A percentile compares a stretch with the other conserved stretches of the same genome.
Conservation (phyloP, 352 stramenopile species). For the Pythium pectinolyticum region DNA sequence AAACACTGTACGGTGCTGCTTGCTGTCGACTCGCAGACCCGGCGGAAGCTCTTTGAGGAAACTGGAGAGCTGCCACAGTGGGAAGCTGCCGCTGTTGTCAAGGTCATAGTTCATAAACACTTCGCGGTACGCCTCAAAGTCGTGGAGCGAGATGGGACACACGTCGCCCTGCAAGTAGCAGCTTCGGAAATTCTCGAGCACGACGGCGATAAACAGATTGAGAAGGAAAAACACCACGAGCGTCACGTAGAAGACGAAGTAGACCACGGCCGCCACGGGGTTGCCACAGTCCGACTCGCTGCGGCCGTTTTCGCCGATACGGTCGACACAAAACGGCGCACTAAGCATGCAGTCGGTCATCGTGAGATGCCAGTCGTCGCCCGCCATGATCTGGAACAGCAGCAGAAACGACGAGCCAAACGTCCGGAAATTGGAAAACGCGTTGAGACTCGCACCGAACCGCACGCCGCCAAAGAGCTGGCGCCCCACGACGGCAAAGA, state of each 20-base stretch:
- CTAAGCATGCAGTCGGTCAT: conserved; percentile 79
- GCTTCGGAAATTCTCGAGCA: conserved; percentile 80
- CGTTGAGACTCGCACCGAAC: conserved; percentile 57
- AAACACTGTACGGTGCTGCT: conserved; percentile 51
- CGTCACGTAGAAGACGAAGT: conserved; percentile 75
- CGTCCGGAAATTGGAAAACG: conserved; percentile 71
- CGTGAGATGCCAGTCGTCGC: conserved; percentile 78
- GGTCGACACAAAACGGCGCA: conserved; percentile 60
- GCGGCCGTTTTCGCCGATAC: conserved; percentile 31
- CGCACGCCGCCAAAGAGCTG: conserved; percentile 74
- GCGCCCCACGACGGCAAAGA: conserved; percentile 70
- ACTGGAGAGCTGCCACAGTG: conserved; percentile 60
- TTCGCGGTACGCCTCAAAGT: conserved; percentile 74
- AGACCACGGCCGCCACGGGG: conserved; percentile 40
- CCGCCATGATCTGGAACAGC: conserved; percentile 83
- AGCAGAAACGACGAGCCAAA: conserved; percentile 62
- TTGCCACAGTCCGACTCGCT: conserved; percentile 68
- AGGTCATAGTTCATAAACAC: conserved; percentile 69
- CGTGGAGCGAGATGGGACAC: conserved; percentile 68
- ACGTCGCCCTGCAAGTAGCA: conserved; percentile 80
- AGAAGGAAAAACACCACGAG: conserved; percentile 82
- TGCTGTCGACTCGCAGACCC: conserved; percentile 46
- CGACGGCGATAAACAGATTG: conserved; percentile 82
- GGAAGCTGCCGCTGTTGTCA: conserved; percentile 51
- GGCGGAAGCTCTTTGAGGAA: conserved; percentile 62